Evolutionary conservation across 2,329 filamentous ascomycete species (phyloP), one percentile per base, ranked within the genome.

Genomic region (Colletotrichum incanum): DNA sequence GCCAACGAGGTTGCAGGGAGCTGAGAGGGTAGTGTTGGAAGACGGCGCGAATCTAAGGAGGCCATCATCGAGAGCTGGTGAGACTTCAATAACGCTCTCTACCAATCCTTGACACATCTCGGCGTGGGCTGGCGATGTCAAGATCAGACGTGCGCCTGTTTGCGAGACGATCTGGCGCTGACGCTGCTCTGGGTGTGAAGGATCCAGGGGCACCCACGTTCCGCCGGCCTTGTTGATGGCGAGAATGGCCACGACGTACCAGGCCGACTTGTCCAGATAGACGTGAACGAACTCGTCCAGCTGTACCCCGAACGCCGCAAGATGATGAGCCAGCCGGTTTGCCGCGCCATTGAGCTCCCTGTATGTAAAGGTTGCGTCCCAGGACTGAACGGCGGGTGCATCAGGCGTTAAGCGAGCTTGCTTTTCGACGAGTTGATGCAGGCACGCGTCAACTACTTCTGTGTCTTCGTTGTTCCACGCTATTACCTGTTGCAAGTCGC

Each of bases 161-260:
- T 72, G 65, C 28, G 66, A 39, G 41, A 72, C 23, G 20, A 56
- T 52, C 39, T 67, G 52, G n/a, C 39, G 49, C 41, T 56, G 52
- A 6, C 56, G 65, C 45, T 50, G 31, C n/a, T 39, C 23, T 9
- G 65, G 41, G n/a, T 50, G 49, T 20, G 56, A 61, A n/a, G 65
- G 56, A 37, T 68, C 58, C 4, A 68, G 39, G 34, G 56, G 45
- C 37, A 56, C 58, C 52, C 39, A 67, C 9, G 64, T 45, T 20
- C 31, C 54, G n/a, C 64, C 54, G 12, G 64, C 64, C 45, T 67
- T 67, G 64, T 58, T 56, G 18, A 67, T 20, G 14, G 64, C 64
- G 23, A 67, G 45, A 23, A 67, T 52, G 14, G 64, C 50, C 4
- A 67, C 43, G n/a, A 67, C 41, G n/a, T 49, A 56, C 64, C 54